Conservation (phyloP, 2,329 filamentous ascomycete species). For the Periconia sp. region DNA sequence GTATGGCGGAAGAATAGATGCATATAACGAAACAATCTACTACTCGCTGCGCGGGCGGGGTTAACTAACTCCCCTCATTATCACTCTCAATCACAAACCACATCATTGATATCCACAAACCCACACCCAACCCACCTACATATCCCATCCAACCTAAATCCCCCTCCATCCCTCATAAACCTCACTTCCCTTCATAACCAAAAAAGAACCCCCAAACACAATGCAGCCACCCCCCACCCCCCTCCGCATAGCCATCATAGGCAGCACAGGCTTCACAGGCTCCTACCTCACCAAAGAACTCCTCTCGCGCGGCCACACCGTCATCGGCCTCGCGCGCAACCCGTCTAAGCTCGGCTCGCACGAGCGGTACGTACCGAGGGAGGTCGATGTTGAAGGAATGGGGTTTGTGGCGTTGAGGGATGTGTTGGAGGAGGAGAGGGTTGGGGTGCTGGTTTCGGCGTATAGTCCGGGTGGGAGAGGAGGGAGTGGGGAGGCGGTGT, state of each 20-base stretch:
- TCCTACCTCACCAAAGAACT: conserved; percentile 38
- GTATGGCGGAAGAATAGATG: too few species aligned
- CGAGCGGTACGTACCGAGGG: conserved; percentile 27
- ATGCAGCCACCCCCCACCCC: conserved; percentile 1
- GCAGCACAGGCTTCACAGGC: conserved; percentile 38
- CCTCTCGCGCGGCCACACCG: conserved; percentile 35
- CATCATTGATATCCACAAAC: too few species aligned
- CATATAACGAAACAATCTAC: too few species aligned
- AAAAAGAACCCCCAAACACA: conserved; percentile 11
- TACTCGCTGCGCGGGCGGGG: too few species aligned
- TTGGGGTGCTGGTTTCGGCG: conserved; percentile 36
- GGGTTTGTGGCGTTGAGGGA: conserved; percentile 28
- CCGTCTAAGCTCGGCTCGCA: conserved; percentile 36
- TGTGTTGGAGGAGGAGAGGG: conserved; percentile 18
- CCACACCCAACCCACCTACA: too few species aligned
- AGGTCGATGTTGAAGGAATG: conserved; percentile 27
- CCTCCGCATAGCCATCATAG: conserved; percentile 33
- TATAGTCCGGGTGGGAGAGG: conserved; percentile 38
- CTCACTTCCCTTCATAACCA: conserved; percentile 19
- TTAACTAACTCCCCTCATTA: too few species aligned
- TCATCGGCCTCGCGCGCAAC: conserved; percentile 37
- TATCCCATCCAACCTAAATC: background rate
- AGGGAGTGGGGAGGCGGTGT: conserved; percentile 23
- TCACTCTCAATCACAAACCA: too few species aligned
- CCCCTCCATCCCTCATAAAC: background rate